These are phyloP conservation scores for Sisymbrium altissimum DNA, from an alignment of 345 rosid genomes.

Conservation along the genomic window DNA sequence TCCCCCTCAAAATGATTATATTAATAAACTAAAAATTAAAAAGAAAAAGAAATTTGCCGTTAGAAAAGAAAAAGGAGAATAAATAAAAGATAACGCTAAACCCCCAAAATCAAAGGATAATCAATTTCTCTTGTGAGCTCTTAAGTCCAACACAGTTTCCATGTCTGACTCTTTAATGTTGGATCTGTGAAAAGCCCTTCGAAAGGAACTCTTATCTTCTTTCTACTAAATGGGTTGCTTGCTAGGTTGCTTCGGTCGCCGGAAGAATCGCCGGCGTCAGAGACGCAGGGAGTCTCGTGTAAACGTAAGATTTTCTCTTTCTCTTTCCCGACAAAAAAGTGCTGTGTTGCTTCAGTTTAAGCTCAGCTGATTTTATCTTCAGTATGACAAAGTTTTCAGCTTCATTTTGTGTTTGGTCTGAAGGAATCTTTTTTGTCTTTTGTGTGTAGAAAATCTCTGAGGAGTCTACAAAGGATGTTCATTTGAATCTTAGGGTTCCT, in stretches of 20 bases:
- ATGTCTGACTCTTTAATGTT: conserved; percentile 9
- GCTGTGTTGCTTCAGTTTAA: background rate
- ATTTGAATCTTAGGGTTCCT: background rate
- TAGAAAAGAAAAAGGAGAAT: background rate
- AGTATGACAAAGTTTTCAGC: background rate
- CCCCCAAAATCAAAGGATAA: conserved; percentile 24
- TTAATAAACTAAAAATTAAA: background rate
- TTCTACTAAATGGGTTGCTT: conserved; percentile 73
- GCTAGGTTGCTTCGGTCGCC: conserved; percentile 77
- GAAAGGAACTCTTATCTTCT: background rate
- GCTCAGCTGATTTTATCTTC: background rate
- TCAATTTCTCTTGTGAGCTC: background rate
- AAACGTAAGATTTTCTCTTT: conserved; percentile 38
- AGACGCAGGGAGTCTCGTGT: conserved; percentile 44
- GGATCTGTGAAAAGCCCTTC: background rate
- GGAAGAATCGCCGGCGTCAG: conserved; percentile 56
- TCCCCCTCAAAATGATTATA: background rate
- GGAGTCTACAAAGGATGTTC: background rate
- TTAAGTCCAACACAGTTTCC: conserved; percentile 1
- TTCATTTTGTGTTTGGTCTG: background rate
- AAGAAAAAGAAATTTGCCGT: background rate
- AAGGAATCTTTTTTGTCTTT: background rate
- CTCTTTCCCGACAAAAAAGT: background rate
- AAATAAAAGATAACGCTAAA: conserved; percentile 1
- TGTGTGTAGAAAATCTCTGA: conserved; percentile 27